These are phyloP conservation scores for Trapa bicornis DNA, from an alignment of 345 rosid species.

Conservation along the genomic window DNA sequence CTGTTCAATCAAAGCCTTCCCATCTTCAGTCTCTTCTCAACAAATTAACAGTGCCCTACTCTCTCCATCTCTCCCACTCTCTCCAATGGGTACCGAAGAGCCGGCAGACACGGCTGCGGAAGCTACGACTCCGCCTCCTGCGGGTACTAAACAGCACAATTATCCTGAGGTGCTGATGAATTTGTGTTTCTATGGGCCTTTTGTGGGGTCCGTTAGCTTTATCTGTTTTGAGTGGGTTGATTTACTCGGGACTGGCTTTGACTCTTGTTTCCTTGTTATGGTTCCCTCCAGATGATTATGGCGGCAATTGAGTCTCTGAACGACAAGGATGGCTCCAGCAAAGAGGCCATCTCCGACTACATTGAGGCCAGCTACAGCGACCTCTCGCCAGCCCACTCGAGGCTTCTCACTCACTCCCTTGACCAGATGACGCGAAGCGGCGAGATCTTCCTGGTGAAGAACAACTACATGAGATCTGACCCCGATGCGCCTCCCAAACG, in stretches of 20 bases:
- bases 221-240: not conserved
- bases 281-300: conserved; percentile 22
- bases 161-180: too few relatives aligned
- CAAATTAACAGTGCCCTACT: too few relatives aligned
- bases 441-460: conserved; percentile 44
- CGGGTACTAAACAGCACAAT: too few relatives aligned
- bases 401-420: conserved; percentile 54
- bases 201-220: not conserved
- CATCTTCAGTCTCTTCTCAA: too few relatives aligned
- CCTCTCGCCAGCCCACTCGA: conserved; percentile 48
- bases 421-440: conserved; percentile 52
- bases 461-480: conserved; percentile 66
- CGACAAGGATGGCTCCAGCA: conserved; percentile 42
- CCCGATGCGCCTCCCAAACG: conserved; percentile 67
- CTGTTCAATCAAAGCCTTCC: too few relatives aligned
- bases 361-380: conserved; percentile 42
- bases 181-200: too few relatives aligned
- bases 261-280: not conserved
- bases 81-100: too few relatives aligned
- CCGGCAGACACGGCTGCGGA: too few relatives aligned
- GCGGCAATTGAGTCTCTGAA: conserved; percentile 58
- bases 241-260: too few relatives aligned
- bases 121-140: too few relatives aligned
- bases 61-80: too few relatives aligned
- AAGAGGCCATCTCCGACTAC: conserved; percentile 42